A percentile compares a stretch with the other conserved stretches of the same genome.
phyloP scores from a whole-genome alignment of 371 early-diverging fungal genomes.

The Globomyces sp. region DNA sequence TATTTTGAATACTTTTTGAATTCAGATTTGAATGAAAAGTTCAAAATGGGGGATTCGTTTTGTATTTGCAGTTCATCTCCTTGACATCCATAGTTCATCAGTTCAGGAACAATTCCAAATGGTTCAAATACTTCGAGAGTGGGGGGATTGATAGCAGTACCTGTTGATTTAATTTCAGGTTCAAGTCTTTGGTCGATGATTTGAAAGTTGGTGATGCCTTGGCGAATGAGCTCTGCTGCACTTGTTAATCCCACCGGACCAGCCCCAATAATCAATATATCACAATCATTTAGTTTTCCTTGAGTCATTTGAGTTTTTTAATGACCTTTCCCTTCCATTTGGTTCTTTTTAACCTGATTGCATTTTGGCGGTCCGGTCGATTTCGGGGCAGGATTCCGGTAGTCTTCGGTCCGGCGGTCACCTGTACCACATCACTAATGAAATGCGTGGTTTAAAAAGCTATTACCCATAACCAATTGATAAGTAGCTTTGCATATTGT shows the following conservation, averaged over 20 bases:
- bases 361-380: too few relatives aligned
- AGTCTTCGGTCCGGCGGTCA: too few relatives aligned
- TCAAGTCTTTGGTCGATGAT: slow-evolving; percentile 15
- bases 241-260: slow-evolving; percentile 23
- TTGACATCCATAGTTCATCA: not conserved
- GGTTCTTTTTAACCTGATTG: too few relatives aligned
- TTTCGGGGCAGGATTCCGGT: too few relatives aligned
- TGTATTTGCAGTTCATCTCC: too few relatives aligned
- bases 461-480: too few relatives aligned
- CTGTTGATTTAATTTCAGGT: slow-evolving; percentile 19
- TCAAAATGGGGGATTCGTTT: not conserved
- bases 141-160: slow-evolving; percentile 16
- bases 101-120: not conserved
- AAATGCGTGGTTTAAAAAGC: too few relatives aligned
- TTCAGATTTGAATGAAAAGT: not conserved
- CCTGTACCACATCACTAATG: too few relatives aligned
- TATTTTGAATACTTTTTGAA: not conserved
- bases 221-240: slow-evolving; percentile 23
- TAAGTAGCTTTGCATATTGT: too few relatives aligned
- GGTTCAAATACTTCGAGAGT: slow-evolving; percentile 21
- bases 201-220: slow-evolving; percentile 18
- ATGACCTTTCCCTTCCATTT: too few relatives aligned
- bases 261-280: slow-evolving; percentile 42
- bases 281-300: not conserved
- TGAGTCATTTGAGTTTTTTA: too few relatives aligned